Evolutionary conservation across 768 basidiomycete genomes (phyloP), one percentile per base, ranked within the genome.

Genomic region (Serendipita sp.): DNA sequence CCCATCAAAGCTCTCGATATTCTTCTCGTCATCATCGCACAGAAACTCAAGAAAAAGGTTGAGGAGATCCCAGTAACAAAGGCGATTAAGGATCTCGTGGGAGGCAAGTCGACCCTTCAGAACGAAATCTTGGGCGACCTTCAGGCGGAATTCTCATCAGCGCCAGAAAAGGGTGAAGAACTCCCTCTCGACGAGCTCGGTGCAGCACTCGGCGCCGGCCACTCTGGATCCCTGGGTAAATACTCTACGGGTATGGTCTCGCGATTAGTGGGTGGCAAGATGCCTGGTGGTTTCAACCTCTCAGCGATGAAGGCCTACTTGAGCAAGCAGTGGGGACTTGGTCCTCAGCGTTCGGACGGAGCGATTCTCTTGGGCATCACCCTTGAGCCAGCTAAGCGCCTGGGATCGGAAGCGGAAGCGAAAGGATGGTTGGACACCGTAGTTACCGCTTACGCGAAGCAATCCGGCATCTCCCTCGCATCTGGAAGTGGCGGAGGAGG

Each of bases 111-210:
- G 16, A 99, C 96, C 0, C 79, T 99, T 65, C 96, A 98, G 76
- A 99, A 99, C 73, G 96, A 99, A 73, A 97, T 99, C 66, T 77
- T 99, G 48, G 96, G 96, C 53, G 96, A 98, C 72, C 80, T 99
- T 44, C 93, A 96, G 71, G 83, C 91, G 69, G 96, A 99, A 73
- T 99, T 99, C 73, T 70, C 85, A 3, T 89, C 91, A 5, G 91
- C 95, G 1, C 96, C 96, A 0, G 96, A 99, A 78, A 99, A 98
- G 78, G 93, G 90, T 8, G 96, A 99, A 73, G 96, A 99, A 70
- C 81, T 99, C 45, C 87, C 96, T 40, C 83, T 99, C 60, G 93
- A 97, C 69, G 96, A 99, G 72, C 84, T 99, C 8, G 96, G 93
- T 45, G 81, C 91, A 33, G 85, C 90, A 15, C 77, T 98, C 37